These are phyloP conservation scores for Pontederia crassipes DNA, from an alignment of 176 grass and related monocot genomes.

Conservation along the genomic window DNA sequence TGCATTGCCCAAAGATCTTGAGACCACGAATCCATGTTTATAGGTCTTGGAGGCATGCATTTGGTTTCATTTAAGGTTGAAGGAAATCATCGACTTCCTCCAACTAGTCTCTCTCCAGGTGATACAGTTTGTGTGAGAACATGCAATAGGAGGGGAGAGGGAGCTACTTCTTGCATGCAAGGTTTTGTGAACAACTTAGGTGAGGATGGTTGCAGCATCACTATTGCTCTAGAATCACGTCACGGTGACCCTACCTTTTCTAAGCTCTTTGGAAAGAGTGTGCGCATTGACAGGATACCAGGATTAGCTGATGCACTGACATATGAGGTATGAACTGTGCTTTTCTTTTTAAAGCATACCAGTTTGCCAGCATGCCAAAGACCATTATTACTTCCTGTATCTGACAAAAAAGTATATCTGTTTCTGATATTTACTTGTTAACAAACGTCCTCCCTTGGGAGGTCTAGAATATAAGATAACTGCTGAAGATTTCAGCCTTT, in stretches of 20 bases:
- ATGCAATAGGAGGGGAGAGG: conserved; percentile 62
- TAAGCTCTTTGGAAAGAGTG: conserved; percentile 81
- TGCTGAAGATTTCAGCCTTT: too few species aligned
- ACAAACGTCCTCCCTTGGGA: too few species aligned
- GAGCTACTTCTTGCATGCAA: conserved; percentile 83
- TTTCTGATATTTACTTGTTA: too few species aligned
- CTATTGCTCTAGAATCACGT: conserved; percentile 70
- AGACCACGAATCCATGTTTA: not conserved
- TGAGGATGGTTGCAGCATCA: conserved; percentile 90
- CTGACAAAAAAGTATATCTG: too few species aligned
- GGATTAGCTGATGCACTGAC: conserved; percentile 91
- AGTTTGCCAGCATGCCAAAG: too few species aligned
- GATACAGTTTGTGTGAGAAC: conserved; percentile 91
- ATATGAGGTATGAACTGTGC: conserved; percentile 77
- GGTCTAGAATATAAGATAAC: too few species aligned
- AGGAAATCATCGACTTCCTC: conserved; percentile 79
- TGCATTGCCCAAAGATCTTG: not conserved
- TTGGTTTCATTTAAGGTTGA: conserved; percentile 87
- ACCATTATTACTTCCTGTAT: too few species aligned
- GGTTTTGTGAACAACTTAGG: conserved; percentile 85
- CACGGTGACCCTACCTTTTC: conserved; percentile 94
- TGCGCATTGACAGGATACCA: conserved; percentile 81
- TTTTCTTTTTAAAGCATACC: too few species aligned
- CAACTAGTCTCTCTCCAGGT: conserved; percentile 77
- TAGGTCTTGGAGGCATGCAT: conserved; percentile 81